Conservation (phyloP, 2,329 filamentous ascomycete species). For the Neopestalotiopsis sp. region DNA sequence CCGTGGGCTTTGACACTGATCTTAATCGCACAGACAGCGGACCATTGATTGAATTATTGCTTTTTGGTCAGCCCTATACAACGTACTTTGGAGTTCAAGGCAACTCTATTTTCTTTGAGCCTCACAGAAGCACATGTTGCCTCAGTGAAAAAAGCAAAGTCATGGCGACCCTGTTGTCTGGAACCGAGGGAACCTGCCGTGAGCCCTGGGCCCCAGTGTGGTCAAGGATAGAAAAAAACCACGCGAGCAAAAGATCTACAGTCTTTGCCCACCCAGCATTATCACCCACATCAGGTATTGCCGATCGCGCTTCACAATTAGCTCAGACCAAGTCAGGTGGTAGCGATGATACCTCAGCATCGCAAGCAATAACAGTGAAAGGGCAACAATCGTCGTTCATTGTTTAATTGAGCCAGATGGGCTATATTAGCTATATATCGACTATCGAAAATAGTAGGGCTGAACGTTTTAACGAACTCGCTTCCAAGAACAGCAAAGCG, state of each 20-base stretch:
- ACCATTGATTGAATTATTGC: no score
- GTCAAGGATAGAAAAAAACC: not conserved
- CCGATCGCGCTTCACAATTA: constrained; percentile 1
- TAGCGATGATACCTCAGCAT: not conserved
- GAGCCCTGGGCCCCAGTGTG: not conserved
- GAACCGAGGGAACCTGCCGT: no score
- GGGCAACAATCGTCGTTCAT: not conserved
- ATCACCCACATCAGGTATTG: not conserved
- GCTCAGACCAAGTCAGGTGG: not conserved
- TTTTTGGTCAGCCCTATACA: no score
- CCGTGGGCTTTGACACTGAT: no score
- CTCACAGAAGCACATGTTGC: no score
- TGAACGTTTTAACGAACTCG: not conserved
- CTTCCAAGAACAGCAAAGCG: constrained; percentile 2
- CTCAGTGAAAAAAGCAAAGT: no score
- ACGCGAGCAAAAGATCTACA: not conserved
- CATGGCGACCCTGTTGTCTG: no score
- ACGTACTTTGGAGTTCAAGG: no score
- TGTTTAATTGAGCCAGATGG: not conserved
- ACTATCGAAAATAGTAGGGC: constrained; percentile 3
- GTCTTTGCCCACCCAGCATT: not conserved
- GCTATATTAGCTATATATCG: not conserved
- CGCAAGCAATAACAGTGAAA: not conserved
- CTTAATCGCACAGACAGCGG: no score
- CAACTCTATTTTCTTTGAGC: no score